phyloP scores from a whole-genome alignment of 148 eudicot species.

The Dysphania ambrosioides region DNA sequence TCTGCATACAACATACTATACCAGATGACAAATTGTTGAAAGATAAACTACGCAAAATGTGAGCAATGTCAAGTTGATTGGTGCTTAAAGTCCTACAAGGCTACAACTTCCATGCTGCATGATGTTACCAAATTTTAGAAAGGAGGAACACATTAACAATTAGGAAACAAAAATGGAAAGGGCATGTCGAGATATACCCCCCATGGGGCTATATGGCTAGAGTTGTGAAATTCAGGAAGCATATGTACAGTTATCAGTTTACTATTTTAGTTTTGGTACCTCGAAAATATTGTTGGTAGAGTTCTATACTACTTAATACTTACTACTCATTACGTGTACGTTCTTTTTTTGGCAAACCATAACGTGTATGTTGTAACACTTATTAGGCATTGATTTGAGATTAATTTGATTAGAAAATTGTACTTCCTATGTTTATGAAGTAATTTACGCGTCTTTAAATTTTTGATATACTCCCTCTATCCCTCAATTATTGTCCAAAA shows the following conservation, averaged over 20 bases:
- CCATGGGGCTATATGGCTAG: background rate
- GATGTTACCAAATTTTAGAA: background rate
- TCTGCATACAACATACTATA: too few relatives aligned
- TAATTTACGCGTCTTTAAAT: too few relatives aligned
- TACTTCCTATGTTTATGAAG: too few relatives aligned
- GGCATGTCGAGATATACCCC: background rate
- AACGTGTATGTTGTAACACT: too few relatives aligned
- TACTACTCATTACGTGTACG: too few relatives aligned
- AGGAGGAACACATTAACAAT: background rate
- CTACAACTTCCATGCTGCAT: slow-evolving; percentile 1
- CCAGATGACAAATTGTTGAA: background rate
- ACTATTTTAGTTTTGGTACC: background rate
- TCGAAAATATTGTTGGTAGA: background rate
- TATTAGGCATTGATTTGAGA: too few relatives aligned
- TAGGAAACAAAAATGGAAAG: background rate
- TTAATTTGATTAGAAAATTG: too few relatives aligned
- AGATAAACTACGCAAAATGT: background rate
- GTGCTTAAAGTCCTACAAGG: background rate
- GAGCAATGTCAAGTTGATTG: background rate
- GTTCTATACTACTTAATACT: too few relatives aligned
- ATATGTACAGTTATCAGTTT: slow-evolving; percentile 4
- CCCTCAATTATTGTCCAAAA: too few relatives aligned
- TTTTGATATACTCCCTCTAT: too few relatives aligned
- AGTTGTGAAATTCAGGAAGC: background rate
- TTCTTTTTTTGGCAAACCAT: too few relatives aligned